Conservation (phyloP, 2,329 filamentous ascomycete genomes). For the Erysiphe neolycopersici region DNA sequence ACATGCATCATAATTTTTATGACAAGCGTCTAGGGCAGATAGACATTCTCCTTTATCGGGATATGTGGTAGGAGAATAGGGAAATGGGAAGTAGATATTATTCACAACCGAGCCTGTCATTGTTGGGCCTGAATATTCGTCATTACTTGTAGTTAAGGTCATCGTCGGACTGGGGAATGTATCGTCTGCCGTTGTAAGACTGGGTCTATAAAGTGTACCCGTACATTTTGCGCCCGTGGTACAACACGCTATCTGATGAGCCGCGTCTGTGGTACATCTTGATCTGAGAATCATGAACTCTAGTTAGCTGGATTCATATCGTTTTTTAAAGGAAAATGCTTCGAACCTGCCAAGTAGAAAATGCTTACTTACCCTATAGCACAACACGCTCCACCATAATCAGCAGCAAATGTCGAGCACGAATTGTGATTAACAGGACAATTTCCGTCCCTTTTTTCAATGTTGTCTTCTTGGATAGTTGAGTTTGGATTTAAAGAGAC, state of each 20-base stretch:
- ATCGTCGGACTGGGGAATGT: conserved; percentile 2
- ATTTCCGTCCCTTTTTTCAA: conserved; percentile 9
- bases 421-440: conserved; percentile 12
- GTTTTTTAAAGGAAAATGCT: neutral
- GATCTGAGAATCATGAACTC: neutral
- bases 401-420: conserved; percentile 10
- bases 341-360: neutral
- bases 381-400: conserved; percentile 12
- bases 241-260: conserved; percentile 13
- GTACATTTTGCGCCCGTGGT: conserved; percentile 13
- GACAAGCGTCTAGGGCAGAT: conserved; percentile 24
- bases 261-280: conserved; percentile 8
- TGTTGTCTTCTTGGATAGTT: neutral
- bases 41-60: conserved; percentile 23
- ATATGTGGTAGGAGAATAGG: conserved; percentile 26
- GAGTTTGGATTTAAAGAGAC: too few relatives aligned
- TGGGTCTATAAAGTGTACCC: conserved; percentile 7
- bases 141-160: conserved; percentile 2
- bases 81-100: conserved; percentile 33
- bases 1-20: conserved; percentile 26
- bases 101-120: conserved; percentile 23
- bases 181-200: conserved; percentile 4
- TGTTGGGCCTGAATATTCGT: conserved; percentile 3
- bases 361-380: conserved; percentile 5
- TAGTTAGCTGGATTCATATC: neutral